These are phyloP conservation scores for Cicer pinnatifidum DNA, from an alignment of 306 rosid species.

Conservation along the genomic window DNA sequence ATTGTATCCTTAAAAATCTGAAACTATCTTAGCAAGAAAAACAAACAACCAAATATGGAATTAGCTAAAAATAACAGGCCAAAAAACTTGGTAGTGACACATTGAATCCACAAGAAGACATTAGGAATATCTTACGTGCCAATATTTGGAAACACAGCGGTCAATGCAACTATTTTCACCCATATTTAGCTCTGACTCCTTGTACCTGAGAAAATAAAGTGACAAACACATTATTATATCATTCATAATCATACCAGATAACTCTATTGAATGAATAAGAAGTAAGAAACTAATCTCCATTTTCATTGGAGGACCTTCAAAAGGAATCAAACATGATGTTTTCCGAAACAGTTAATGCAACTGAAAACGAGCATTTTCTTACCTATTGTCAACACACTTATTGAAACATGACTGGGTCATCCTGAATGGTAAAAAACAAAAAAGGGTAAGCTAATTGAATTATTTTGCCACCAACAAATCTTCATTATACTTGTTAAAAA, in stretches of 20 bases:
- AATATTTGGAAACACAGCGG: constrained; percentile 95
- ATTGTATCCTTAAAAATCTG: constrained; percentile 2
- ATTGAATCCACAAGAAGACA: constrained; percentile 9
- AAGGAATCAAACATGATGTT: constrained; percentile 10
- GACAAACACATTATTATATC: constrained; percentile 5
- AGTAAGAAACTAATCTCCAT: constrained; percentile 23
- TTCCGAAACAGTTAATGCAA: constrained; percentile 20
- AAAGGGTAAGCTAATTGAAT: constrained; percentile 36
- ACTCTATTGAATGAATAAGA: constrained; percentile 7
- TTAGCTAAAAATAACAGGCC: not conserved
- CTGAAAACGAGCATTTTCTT: constrained; percentile 38
- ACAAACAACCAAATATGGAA: not conserved
- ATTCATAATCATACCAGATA: constrained; percentile 9
- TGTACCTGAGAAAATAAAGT: constrained; percentile 67
- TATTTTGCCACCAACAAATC: not conserved
- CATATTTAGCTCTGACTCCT: constrained; percentile 94
- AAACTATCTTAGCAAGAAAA: constrained; percentile 3
- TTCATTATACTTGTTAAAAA: not conserved
- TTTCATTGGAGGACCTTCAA: constrained; percentile 22
- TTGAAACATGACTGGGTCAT: constrained; percentile 91
- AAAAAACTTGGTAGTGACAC: not conserved
- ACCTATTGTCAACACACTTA: constrained; percentile 93
- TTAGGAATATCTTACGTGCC: constrained; percentile 73
- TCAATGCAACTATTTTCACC: constrained; percentile 99
- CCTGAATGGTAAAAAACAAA: constrained; percentile 56